Evolutionary conservation across 179 eudicot species (phyloP).

Genomic region (Pouteria campechiana): DNA sequence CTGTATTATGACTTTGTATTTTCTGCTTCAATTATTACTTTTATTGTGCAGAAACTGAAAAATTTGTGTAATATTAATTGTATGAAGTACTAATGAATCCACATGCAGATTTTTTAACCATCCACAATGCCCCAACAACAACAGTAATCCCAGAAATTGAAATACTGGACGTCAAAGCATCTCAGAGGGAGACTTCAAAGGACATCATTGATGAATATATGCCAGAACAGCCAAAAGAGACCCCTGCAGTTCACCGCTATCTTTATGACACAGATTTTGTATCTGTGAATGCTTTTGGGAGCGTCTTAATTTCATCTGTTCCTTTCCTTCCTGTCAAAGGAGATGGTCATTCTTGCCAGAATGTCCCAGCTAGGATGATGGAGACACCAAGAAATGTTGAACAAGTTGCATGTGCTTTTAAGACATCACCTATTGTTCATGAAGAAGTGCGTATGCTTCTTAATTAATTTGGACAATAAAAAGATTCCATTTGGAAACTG

Average conservation of each 20-base stretch:
- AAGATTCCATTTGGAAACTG: too few relatives aligned
- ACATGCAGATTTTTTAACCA: constrained; percentile 7
- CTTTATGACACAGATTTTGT: constrained; percentile 34
- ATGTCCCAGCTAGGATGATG: too few relatives aligned
- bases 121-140: constrained; percentile 5
- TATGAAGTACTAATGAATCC: too few relatives aligned
- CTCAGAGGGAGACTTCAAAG: constrained; percentile 6
- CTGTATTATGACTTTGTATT: too few relatives aligned
- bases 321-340: constrained; percentile 16
- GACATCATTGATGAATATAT: constrained; percentile 5
- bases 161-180: constrained; percentile 3
- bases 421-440: constrained; percentile 3
- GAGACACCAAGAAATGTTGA: constrained; percentile 5
- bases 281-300: constrained; percentile 31
- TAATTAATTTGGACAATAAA: constrained; percentile 2
- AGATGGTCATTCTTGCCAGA: constrained; percentile 5
- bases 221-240: constrained; percentile 5
- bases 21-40: too few relatives aligned
- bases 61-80: too few relatives aligned
- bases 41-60: too few relatives aligned
- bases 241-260: constrained; percentile 14
- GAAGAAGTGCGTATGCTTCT: constrained; percentile 3
- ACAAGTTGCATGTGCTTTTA: constrained; percentile 3
- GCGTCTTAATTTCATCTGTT: constrained; percentile 24
- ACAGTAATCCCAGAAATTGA: background rate